phyloP scores from a whole-genome alignment of 345 rosid genomes.

The Populus ilicifolia region DNA sequence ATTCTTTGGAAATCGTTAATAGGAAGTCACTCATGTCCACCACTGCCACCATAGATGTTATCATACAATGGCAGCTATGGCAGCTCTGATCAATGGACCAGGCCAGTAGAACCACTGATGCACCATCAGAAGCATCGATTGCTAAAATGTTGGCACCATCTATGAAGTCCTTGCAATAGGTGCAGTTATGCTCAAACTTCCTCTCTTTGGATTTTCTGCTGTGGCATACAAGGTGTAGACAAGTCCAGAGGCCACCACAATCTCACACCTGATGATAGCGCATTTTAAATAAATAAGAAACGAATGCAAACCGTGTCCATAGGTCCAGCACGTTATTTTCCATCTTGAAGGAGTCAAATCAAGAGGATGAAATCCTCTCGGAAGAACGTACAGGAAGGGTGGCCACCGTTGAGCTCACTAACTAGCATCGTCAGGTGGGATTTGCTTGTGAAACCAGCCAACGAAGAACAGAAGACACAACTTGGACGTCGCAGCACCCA shows the following conservation, averaged over 20 bases:
- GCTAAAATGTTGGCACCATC: constrained; percentile 39
- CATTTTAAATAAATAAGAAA: too few relatives aligned
- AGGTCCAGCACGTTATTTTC: not conserved
- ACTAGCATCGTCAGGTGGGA: constrained; percentile 25
- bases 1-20: constrained; percentile 6
- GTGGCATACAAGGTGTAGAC: constrained; percentile 21
- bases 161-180: constrained; percentile 36
- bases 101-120: constrained; percentile 27
- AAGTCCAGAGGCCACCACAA: constrained; percentile 19
- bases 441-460: constrained; percentile 1
- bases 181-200: constrained; percentile 20
- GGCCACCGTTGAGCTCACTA: constrained; percentile 15
- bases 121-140: constrained; percentile 36
- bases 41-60: not conserved
- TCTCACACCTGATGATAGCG: constrained; percentile 19
- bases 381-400: constrained; percentile 28
- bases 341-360: constrained; percentile 5
- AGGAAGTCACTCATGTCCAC: constrained; percentile 7
- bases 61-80: constrained; percentile 24
- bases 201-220: constrained; percentile 18
- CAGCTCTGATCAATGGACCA: constrained; percentile 17
- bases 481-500: not conserved
- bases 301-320: too few relatives aligned
- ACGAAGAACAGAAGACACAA: not conserved
- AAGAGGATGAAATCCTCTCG: constrained; percentile 25